Percentiles rank a stretch among this genome's conserved stretches.
Conservation (phyloP, 805 yeast genomes). For the Candida tallmaniae region DNA sequence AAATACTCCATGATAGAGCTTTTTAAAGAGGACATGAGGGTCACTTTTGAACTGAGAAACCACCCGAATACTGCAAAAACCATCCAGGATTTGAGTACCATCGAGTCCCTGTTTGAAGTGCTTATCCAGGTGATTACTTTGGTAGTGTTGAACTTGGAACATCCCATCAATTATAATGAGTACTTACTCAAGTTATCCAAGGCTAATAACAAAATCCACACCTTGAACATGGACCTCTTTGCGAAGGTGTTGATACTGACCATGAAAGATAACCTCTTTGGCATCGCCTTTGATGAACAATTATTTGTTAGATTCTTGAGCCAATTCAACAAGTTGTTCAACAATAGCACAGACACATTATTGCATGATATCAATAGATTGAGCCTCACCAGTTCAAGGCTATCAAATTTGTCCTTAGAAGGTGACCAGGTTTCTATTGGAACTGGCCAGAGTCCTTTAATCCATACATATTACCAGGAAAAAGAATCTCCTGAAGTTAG, state of each 20-base stretch:
- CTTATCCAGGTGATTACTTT: constrained; percentile 6
- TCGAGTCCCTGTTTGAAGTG: constrained; percentile 5
- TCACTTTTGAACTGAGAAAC: not conserved
- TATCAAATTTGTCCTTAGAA: constrained; percentile 10
- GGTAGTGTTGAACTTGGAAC: constrained; percentile 3
- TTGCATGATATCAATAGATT: constrained; percentile 5
- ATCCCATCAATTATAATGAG: constrained; percentile 2
- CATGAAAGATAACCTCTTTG: constrained; percentile 1
- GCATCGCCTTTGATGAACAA: not conserved
- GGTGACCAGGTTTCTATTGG: constrained; percentile 5
- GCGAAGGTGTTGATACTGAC: constrained; percentile 7
- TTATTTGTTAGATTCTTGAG: constrained; percentile 8
- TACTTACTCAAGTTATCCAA: constrained; percentile 9
- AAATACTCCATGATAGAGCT: constrained; percentile 1
- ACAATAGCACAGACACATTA: constrained; percentile 6
- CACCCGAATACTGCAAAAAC: not conserved
- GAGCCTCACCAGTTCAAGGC: constrained; percentile 12
- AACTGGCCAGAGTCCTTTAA: constrained; percentile 5
- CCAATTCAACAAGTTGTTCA: constrained; percentile 1
- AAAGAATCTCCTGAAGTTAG: constrained; percentile 1
- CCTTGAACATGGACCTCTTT: constrained; percentile 6
- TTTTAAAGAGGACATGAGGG: constrained; percentile 1
- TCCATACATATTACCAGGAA: not conserved
- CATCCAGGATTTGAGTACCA: not conserved
- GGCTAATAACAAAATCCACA: constrained; percentile 9